phyloP scores from a whole-genome alignment of 306 rosid species.

The Casuarina cunninghamiana region DNA sequence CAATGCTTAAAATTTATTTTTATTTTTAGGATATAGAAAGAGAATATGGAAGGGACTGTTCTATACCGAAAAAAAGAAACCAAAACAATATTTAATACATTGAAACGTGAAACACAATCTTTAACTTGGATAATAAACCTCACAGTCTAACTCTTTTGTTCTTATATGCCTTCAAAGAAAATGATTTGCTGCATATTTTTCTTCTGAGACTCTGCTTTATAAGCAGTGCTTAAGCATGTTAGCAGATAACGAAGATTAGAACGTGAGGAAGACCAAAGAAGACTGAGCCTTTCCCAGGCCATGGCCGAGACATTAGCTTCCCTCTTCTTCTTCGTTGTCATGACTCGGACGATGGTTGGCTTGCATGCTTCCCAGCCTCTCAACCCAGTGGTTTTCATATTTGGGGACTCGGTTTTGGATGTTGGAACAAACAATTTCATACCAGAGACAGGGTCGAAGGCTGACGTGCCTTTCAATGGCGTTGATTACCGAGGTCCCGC shows the following conservation, averaged over 20 bases:
- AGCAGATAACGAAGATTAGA: neutral
- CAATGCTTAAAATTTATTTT: too few species aligned
- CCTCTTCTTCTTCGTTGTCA: neutral
- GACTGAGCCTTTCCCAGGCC: neutral
- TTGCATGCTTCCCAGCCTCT: neutral
- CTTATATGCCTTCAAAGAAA: neutral
- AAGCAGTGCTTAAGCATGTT: neutral
- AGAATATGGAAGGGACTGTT: too few species aligned
- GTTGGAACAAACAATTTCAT: slow-evolving; percentile 27
- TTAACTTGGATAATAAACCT: neutral
- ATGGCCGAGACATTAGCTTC: neutral
- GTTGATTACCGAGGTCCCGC: slow-evolving; percentile 23
- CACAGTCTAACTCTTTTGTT: neutral
- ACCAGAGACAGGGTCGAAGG: neutral
- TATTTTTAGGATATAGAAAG: too few species aligned
- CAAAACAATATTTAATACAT: too few species aligned
- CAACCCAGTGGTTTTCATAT: slow-evolving; percentile 16
- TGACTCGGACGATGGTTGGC: neutral
- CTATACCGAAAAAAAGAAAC: too few species aligned
- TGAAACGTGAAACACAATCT: neutral
- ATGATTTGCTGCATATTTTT: neutral
- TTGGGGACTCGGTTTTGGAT: slow-evolving; percentile 33
- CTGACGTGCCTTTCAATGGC: slow-evolving; percentile 11
- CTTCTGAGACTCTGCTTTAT: neutral
- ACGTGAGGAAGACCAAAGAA: neutral